phyloP scores from a whole-genome alignment of 345 rosid species.

The Camelina sativa region DNA sequence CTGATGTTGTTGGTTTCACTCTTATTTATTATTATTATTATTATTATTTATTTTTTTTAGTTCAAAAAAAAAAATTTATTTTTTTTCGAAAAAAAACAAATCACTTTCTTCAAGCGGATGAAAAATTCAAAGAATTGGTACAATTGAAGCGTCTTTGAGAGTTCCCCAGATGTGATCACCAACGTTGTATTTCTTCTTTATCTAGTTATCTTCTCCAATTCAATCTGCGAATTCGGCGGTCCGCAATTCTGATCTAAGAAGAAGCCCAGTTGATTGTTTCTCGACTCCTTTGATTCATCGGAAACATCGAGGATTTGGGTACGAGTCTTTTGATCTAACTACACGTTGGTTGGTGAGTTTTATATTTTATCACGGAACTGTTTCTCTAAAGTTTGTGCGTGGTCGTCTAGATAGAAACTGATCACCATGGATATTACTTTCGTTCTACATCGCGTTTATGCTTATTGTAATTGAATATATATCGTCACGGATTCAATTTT shows the following conservation, averaged over 20 bases:
- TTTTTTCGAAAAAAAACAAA: not conserved
- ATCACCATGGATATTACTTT: constrained; percentile 6
- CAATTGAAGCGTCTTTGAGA: constrained; percentile 20
- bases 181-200: not conserved
- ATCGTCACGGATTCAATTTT: not conserved
- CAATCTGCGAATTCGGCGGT: not conserved
- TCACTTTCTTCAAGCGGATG: constrained; percentile 26
- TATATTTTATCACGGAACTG: not conserved
- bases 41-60: too few relatives aligned
- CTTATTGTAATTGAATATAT: not conserved
- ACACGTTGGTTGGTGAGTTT: constrained; percentile 20
- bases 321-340: constrained; percentile 19
- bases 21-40: too few relatives aligned
- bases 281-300: constrained; percentile 4
- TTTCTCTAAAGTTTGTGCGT: not conserved
- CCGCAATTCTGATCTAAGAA: constrained; percentile 3
- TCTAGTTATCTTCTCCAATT: not conserved
- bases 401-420: not conserved
- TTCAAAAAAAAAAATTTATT: too few relatives aligned
- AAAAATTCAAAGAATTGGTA: constrained; percentile 35
- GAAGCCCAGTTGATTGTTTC: constrained; percentile 8
- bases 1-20: not conserved
- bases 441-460: not conserved
- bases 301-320: constrained; percentile 21
- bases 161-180: constrained; percentile 2